These are phyloP conservation scores for Neoscytalidium dimidiatum DNA, from an alignment of 2,329 filamentous ascomycete genomes.

Conservation along the genomic window DNA sequence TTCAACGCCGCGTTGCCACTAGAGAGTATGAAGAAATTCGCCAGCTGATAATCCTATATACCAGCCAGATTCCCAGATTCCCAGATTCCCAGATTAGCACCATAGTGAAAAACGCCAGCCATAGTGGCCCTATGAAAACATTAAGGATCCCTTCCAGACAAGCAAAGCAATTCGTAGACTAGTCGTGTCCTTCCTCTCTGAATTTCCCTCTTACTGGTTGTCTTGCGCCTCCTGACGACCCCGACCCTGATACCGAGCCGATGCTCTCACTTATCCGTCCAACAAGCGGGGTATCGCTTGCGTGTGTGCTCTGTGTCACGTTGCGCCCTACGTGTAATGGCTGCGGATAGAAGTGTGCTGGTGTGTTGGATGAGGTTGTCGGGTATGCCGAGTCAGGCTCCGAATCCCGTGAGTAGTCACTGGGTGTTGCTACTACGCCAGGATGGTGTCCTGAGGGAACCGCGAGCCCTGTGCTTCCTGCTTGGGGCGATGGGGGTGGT, in stretches of 20 bases:
- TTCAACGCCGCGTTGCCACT: not conserved
- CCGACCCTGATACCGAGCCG: conserved; percentile 4
- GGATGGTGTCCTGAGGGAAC: conserved; percentile 20
- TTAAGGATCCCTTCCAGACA: not conserved
- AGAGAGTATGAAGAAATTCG: not conserved
- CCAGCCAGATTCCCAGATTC: not conserved
- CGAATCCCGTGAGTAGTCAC: conserved; percentile 21
- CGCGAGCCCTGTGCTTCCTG: conserved; percentile 15
- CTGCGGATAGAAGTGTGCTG: conserved; percentile 38
- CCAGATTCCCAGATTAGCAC: not conserved
- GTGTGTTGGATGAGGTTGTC: conserved; percentile 30
- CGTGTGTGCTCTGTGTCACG: not conserved
- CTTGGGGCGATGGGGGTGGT: conserved; percentile 21
- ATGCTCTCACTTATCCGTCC: conserved; percentile 15
- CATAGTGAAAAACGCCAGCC: not conserved
- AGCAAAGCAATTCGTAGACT: not conserved
- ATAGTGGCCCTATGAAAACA: not conserved
- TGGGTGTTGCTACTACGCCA: conserved; percentile 20
- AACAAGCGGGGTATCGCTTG: conserved; percentile 16
- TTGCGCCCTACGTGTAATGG: conserved; percentile 23
- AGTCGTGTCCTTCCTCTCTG: conserved; percentile 13
- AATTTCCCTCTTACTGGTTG: conserved; percentile 12
- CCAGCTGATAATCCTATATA: not conserved
- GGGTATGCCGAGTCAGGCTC: conserved; percentile 3
- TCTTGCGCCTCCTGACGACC: not conserved